phyloP scores from a whole-genome alignment of 805 yeast genomes.

The Komagataella kurtzmanii region DNA sequence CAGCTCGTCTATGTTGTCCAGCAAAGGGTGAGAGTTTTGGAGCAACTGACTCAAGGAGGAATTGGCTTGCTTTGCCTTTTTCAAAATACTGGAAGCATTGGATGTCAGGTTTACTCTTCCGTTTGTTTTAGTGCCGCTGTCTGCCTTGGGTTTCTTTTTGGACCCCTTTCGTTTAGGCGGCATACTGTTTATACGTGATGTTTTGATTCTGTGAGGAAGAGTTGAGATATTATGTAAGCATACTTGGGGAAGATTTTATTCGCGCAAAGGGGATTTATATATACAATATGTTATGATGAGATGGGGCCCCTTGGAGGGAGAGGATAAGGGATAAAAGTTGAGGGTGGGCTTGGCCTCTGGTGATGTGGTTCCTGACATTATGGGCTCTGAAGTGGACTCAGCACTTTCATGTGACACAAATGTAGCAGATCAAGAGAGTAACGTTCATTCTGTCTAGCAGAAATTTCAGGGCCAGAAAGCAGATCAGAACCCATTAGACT shows the following conservation, averaged over 20 bases:
- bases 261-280: neutral
- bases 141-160: neutral
- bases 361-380: too few relatives aligned
- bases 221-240: neutral
- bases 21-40: neutral
- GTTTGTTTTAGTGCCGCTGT: neutral
- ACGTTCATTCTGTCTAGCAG: neutral
- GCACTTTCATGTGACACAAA: too few relatives aligned
- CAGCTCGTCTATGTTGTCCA: neutral
- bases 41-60: slow-evolving; percentile 2
- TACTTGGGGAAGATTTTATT: neutral
- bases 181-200: neutral
- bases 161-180: neutral
- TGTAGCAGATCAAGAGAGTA: neutral
- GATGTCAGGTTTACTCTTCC: neutral
- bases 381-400: too few relatives aligned
- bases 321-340: too few relatives aligned
- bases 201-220: neutral
- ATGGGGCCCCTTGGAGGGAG: too few relatives aligned
- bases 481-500: neutral
- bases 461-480: too few relatives aligned
- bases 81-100: neutral
- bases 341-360: too few relatives aligned
- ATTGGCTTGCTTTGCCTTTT: slow-evolving; percentile 1
- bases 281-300: neutral